phyloP scores from a whole-genome alignment of 164 flowering plant genomes.

The Tinospora cordifolia region DNA sequence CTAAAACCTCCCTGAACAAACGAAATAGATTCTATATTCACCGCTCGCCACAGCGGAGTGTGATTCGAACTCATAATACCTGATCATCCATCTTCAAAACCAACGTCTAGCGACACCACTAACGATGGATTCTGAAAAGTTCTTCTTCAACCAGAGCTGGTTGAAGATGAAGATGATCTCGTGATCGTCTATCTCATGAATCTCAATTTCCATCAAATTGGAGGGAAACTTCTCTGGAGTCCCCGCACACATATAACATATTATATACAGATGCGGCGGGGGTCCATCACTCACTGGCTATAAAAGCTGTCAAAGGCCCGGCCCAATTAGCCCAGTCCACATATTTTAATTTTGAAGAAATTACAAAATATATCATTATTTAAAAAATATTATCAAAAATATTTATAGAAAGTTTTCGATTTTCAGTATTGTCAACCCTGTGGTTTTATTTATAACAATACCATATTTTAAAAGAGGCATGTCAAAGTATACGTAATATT shows the following conservation, averaged over 20 bases:
- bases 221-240: background rate
- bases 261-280: slow-evolving; percentile 9
- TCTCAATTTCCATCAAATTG: background rate
- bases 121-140: too few species aligned
- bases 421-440: too few species aligned
- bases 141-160: background rate
- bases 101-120: too few species aligned
- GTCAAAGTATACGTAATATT: too few species aligned
- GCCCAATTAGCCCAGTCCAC: background rate
- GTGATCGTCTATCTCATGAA: background rate
- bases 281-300: background rate
- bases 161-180: background rate
- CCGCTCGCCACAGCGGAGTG: background rate
- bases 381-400: too few species aligned
- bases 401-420: too few species aligned
- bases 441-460: too few species aligned
- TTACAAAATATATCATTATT: too few species aligned
- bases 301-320: background rate
- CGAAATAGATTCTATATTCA: background rate
- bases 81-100: background rate
- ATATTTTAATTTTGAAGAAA: too few species aligned
- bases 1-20: background rate
- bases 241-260: background rate
- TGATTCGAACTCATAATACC: background rate
- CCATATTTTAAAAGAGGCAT: too few species aligned